phyloP scores from a whole-genome alignment of 164 flowering plant genomes.

The Tinospora cordifolia region DNA sequence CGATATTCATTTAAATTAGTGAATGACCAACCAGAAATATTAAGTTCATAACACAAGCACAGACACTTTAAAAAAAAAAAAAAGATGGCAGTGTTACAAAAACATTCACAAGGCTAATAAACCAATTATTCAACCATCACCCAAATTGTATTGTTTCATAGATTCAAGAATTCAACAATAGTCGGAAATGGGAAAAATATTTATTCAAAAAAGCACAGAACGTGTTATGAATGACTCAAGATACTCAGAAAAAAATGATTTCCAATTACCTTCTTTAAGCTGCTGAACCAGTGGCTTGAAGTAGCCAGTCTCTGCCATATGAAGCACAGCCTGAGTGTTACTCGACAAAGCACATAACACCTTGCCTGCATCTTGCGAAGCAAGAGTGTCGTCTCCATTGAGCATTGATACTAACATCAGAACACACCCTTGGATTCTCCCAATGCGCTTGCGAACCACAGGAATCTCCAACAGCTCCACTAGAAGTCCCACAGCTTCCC shows the following conservation, averaged over 20 bases:
- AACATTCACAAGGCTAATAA: no score
- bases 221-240: not conserved
- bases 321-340: conserved; percentile 73
- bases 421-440: conserved; percentile 81
- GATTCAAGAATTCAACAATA: no score
- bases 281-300: conserved; percentile 68
- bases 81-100: no score
- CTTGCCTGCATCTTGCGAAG: conserved; percentile 50
- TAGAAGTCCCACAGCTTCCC: conserved; percentile 74
- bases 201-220: not conserved
- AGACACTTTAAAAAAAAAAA: no score
- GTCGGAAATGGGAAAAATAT: no score
- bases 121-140: not conserved
- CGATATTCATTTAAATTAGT: no score
- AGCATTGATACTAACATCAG: conserved; percentile 68
- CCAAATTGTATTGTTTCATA: not conserved
- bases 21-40: no score
- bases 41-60: no score
- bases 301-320: conserved; percentile 92
- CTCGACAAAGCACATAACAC: conserved; percentile 52
- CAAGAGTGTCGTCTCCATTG: conserved; percentile 55
- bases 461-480: conserved; percentile 41
- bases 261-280: conserved; percentile 51
- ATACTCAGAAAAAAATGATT: not conserved
- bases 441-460: conserved; percentile 45